Percentiles rank a stretch among this genome's conserved stretches.
Conservation (phyloP, 306 rosid genomes). For the Cercis canadensis region DNA sequence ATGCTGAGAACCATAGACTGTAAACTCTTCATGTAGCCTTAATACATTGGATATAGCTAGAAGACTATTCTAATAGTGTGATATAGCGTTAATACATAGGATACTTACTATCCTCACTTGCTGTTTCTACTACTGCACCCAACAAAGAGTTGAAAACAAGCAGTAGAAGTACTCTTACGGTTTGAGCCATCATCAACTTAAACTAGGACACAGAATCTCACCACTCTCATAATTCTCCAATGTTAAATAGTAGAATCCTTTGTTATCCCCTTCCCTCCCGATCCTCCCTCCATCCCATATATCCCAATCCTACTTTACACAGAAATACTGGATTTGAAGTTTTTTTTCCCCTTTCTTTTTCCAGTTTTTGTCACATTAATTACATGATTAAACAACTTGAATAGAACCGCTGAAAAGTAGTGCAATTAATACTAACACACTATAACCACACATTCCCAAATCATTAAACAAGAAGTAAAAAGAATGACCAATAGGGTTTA, state of each 20-base stretch:
- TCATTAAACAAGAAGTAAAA: constrained; percentile 27
- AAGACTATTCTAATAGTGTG: neutral
- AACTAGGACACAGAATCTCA: constrained; percentile 17
- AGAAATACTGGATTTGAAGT: neutral
- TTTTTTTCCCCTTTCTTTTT: neutral
- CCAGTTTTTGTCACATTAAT: constrained; percentile 1
- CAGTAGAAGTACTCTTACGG: constrained; percentile 23
- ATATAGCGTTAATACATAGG: constrained; percentile 3
- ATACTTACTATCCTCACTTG: constrained; percentile 40
- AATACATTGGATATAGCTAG: no score
- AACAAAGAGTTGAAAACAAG: constrained; percentile 37
- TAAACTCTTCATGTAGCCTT: neutral
- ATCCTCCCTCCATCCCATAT: constrained; percentile 15
- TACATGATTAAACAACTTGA: constrained; percentile 10
- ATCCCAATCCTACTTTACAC: neutral
- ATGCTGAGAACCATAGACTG: constrained; percentile 11
- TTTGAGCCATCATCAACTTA: constrained; percentile 45
- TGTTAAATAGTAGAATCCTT: no score
- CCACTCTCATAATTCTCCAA: neutral
- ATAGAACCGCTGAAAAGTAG: neutral
- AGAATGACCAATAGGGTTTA: constrained; percentile 22
- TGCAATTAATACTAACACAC: no score
- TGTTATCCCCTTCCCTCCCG: no score
- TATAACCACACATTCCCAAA: constrained; percentile 23
- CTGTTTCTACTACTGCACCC: constrained; percentile 38